Evolutionary conservation across 2,329 filamentous ascomycete species (phyloP).

Genomic region (Whalleya microplaca): DNA sequence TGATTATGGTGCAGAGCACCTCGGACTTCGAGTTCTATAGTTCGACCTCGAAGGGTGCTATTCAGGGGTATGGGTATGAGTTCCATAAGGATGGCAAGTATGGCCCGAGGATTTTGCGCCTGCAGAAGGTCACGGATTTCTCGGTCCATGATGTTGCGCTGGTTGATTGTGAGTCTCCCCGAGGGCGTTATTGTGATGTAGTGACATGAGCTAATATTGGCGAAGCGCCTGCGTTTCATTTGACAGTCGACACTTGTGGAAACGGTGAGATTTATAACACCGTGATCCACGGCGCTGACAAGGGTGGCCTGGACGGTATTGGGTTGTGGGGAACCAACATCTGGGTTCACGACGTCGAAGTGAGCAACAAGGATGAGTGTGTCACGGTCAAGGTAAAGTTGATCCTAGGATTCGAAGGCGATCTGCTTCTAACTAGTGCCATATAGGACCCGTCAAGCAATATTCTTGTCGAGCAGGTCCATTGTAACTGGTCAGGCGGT

Average conservation of each 20-base stretch:
- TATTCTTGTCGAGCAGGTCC: conserved; percentile 61
- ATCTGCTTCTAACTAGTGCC: conserved; percentile 36
- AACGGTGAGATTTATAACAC: conserved; percentile 54
- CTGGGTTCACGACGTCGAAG: conserved; percentile 60
- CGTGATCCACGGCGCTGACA: conserved; percentile 34
- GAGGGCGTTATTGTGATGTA: too few relatives aligned
- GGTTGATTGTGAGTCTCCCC: conserved; percentile 47
- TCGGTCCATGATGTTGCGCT: conserved; percentile 52
- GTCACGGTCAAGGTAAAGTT: conserved; percentile 53
- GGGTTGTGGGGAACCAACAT: conserved; percentile 58
- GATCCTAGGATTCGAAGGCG: background rate
- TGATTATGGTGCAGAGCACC: conserved; percentile 22
- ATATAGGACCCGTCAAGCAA: conserved; percentile 42
- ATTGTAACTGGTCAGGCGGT: conserved; percentile 62
- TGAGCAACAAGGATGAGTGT: conserved; percentile 64
- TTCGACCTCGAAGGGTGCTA: conserved; percentile 44
- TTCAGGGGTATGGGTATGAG: conserved; percentile 53
- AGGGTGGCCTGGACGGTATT: conserved; percentile 57
- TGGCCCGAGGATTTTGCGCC: conserved; percentile 50
- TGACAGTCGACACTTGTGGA: conserved; percentile 49
- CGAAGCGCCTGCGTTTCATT: conserved; percentile 43
- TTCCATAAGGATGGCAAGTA: conserved; percentile 41
- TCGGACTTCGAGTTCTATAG: conserved; percentile 53
- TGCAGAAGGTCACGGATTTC: conserved; percentile 47
- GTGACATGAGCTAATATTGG: too few relatives aligned